Base-by-base conservation (phyloP, 1,284 basidiomycete species). In the Leccinum insolens region DNA sequence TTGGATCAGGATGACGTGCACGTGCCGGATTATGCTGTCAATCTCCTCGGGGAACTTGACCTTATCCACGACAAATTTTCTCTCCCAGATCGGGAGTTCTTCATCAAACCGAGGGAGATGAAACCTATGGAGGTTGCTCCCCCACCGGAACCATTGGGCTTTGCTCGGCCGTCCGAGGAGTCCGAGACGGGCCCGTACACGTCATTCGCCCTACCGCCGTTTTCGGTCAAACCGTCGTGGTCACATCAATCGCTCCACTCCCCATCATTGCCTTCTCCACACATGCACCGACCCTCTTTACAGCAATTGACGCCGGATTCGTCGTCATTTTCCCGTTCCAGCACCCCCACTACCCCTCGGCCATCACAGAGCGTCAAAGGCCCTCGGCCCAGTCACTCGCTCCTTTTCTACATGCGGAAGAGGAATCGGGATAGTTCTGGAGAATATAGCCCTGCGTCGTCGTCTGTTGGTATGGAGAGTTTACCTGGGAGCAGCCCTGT, bases 381-480 rank as follows among this genome's bases (percentile, higher is more conserved):
- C 31, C 73, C 73, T 60, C 78, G 75, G 46, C 31, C 68, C 9
- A 73, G 75, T 6, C 74, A 74, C 31, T 76, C 75, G 1, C 72
- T 76, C n/a, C 67, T 76, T 44, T 79, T 76, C 67, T 77, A 78
- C 64, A 77, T 76, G 74, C 77, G 75, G 64, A 76, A 76, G 52
- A 55, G 12, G 67, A 68, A 66, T 49, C 70, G 67, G 57, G 75
- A 69, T 2, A n/a, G 44, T 49, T 67, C 66, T 12, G 71, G n/a
- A 41, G 75, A 77, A 1, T 65, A 67, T 60, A 76, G 75, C 58
- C 77, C 77, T 3, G 59, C 69, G 34, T 76, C 75, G 20, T 79
- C 75, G 15, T 70, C 75, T 2, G 28, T 70, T 17, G 65, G 72
- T 22, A 65, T 76, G 9, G 76, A 73, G 62, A 76, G 73, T 64